Evolutionary conservation across 2,329 filamentous ascomycete genomes (phyloP).

Genomic region (Colletotrichum magnum): DNA sequence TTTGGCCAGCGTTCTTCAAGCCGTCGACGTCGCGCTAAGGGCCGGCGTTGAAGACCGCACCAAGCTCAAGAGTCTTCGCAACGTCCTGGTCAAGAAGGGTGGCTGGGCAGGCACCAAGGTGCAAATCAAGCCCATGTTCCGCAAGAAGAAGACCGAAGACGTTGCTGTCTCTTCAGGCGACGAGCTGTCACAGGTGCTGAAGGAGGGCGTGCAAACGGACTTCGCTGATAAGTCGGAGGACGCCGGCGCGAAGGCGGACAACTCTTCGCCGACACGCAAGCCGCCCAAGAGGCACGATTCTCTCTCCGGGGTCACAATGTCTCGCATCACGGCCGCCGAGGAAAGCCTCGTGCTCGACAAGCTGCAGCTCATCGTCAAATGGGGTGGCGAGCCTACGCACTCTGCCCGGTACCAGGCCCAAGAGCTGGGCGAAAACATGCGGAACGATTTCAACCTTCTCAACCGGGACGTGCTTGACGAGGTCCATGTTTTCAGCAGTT

Average conservation of each 20-base stretch:
- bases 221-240: conserved; percentile 42
- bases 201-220: conserved; percentile 48
- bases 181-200: conserved; percentile 50
- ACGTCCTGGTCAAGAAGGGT: conserved; percentile 92
- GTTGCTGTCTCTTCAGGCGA: conserved; percentile 46
- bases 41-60: conserved; percentile 86
- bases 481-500: conserved; percentile 95
- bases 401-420: conserved; percentile 96
- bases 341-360: conserved; percentile 96
- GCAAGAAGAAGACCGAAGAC: conserved; percentile 83
- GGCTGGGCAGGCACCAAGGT: conserved; percentile 97
- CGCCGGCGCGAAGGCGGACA: conserved; percentile 33
- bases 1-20: conserved; percentile 88
- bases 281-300: conserved; percentile 82
- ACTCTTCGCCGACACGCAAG: conserved; percentile 48
- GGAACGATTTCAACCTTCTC: conserved; percentile 92
- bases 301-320: conserved; percentile 90
- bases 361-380: conserved; percentile 97
- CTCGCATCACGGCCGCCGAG: conserved; percentile 92
- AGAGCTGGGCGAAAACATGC: conserved; percentile 94
- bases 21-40: conserved; percentile 84
- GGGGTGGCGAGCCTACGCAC: conserved; percentile 98
- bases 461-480: conserved; percentile 94
- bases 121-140: conserved; percentile 99
- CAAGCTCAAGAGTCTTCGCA: conserved; percentile 88